These are phyloP conservation scores for Phytophthora macrochlamydospora DNA, from an alignment of 352 stramenopile genomes.

Conservation along the genomic window DNA sequence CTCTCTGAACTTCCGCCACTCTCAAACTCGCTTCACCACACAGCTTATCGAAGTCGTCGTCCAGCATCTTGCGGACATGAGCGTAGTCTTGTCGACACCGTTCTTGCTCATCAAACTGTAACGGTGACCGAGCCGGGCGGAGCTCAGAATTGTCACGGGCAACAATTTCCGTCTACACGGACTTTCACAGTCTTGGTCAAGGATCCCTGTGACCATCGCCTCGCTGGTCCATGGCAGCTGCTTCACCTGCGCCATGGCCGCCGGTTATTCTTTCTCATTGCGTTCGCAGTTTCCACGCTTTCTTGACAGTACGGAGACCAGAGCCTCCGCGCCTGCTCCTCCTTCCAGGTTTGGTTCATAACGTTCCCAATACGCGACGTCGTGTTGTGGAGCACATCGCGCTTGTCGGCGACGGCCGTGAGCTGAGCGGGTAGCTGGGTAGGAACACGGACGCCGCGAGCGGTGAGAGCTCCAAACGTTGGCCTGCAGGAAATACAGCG, in stretches of 20 bases:
- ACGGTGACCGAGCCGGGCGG: constrained; percentile 92
- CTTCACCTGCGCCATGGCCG: constrained; percentile 37
- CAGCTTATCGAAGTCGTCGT: constrained; percentile 93
- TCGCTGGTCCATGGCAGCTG: constrained; percentile 43
- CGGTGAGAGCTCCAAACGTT: no score
- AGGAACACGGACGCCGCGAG: no score
- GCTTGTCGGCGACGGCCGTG: no score
- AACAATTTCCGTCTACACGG: no score
- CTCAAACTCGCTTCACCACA: constrained; percentile 59
- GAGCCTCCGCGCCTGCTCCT: constrained; percentile 20
- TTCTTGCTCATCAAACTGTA: constrained; percentile 98
- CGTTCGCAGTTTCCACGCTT: constrained; percentile 47
- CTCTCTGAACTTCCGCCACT: no score
- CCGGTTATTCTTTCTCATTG: constrained; percentile 52
- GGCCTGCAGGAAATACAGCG: no score
- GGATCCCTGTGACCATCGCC: background rate
- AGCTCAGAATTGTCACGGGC: constrained; percentile 88
- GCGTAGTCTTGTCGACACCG: constrained; percentile 96
- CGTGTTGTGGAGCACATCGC: no score
- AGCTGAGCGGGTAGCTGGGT: no score
- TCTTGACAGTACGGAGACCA: constrained; percentile 41
- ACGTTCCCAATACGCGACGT: constrained; percentile 47
- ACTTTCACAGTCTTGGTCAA: no score
- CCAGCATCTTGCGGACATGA: constrained; percentile 94
- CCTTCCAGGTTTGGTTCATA: constrained; percentile 38